Evolutionary conservation across 805 yeast genomes (phyloP).

Genomic region (Pichia nanzhaoensis): DNA sequence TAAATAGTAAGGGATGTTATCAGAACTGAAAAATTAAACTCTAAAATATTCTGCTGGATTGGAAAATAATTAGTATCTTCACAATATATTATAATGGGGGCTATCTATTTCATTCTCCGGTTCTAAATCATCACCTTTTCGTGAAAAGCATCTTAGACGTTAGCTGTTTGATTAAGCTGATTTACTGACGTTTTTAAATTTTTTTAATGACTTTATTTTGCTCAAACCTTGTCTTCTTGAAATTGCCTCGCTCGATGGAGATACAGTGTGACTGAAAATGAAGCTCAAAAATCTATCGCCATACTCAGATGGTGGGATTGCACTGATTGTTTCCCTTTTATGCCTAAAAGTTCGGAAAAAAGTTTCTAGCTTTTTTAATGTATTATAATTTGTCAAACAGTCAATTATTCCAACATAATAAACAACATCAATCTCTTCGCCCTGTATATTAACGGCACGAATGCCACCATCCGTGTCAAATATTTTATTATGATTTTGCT

Average conservation of each 20-base stretch:
- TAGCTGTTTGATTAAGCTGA: neutral
- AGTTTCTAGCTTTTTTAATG: conserved; percentile 75
- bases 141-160: neutral
- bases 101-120: no score
- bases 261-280: conserved; percentile 30
- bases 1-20: no score
- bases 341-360: conserved; percentile 72
- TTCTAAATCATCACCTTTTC: neutral
- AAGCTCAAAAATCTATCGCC: conserved; percentile 80
- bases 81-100: no score
- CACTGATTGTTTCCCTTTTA: conserved; percentile 64
- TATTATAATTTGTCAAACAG: conserved; percentile 76
- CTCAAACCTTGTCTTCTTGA: neutral
- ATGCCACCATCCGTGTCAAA: conserved; percentile 65
- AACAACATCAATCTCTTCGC: conserved; percentile 57
- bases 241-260: conserved; percentile 10
- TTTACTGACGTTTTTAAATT: neutral
- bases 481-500: conserved; percentile 12
- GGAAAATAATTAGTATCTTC: no score
- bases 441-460: conserved; percentile 56
- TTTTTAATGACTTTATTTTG: conserved; percentile 3
- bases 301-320: conserved; percentile 86
- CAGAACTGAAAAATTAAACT: no score
- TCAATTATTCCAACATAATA: conserved; percentile 94
- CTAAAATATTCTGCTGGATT: no score